Conservation (phyloP, 306 rosid species). For the Vicia villosa region DNA sequence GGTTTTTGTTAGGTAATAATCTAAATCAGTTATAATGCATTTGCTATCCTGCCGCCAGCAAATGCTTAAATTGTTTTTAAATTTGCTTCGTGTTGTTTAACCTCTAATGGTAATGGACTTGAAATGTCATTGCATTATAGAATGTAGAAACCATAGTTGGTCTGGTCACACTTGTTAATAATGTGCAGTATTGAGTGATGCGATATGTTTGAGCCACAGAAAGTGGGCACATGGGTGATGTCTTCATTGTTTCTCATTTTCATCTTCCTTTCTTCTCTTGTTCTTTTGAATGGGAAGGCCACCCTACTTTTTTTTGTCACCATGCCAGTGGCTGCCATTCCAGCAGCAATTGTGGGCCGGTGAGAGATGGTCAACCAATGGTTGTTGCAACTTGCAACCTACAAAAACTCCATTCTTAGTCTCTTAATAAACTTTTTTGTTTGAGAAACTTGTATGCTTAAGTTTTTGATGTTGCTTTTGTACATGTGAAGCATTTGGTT, state of each 20-base stretch:
- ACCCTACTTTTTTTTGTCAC: conserved; percentile 13
- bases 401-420: not conserved
- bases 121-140: conserved; percentile 17
- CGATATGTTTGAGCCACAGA: conserved; percentile 4
- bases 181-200: conserved; percentile 1
- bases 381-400: conserved; percentile 2
- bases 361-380: conserved; percentile 7
- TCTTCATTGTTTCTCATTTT: not conserved
- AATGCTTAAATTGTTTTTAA: not conserved
- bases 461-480: conserved; percentile 10
- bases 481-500: not conserved
- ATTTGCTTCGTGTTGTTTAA: conserved; percentile 7
- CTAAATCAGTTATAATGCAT: not conserved
- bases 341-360: conserved; percentile 17
- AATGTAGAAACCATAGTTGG: conserved; percentile 13
- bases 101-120: not conserved
- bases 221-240: not conserved
- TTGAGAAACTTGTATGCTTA: not conserved
- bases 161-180: not conserved
- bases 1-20: conserved; percentile 1
- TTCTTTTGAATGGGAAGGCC: conserved; percentile 16
- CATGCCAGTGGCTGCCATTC: not conserved
- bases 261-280: conserved; percentile 4
- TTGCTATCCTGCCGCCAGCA: not conserved
- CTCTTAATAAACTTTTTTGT: not conserved